Evolutionary conservation across 352 stramenopile genomes (phyloP).

Genomic region (Globisporangium barbulae): DNA sequence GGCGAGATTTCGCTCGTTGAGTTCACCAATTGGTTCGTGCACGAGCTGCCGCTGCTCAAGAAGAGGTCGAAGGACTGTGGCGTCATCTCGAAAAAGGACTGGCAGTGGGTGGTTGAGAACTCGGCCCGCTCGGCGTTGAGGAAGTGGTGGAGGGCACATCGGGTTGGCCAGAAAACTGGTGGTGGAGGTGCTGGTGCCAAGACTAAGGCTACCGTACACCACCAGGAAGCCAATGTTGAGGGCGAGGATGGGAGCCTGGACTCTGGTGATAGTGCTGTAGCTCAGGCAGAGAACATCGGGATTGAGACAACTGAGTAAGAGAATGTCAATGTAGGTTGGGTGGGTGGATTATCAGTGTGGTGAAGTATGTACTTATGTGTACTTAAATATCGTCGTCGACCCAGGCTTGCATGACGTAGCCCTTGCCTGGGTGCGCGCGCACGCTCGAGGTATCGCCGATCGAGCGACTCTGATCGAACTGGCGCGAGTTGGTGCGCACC

Average conservation of each 20-base stretch:
- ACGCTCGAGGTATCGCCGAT: slow-evolving; percentile 13
- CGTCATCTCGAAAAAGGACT: slow-evolving; percentile 44
- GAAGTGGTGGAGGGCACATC: slow-evolving; percentile 52
- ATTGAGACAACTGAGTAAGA: background rate
- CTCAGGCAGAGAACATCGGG: background rate
- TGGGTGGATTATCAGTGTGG: background rate
- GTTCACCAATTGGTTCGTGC: slow-evolving; percentile 62
- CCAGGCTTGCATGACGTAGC: slow-evolving; percentile 70
- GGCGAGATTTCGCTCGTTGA: slow-evolving; percentile 62
- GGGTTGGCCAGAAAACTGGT: slow-evolving; percentile 2
- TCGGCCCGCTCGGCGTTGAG: slow-evolving; percentile 41
- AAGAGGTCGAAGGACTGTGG: slow-evolving; percentile 55
- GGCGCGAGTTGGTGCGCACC: slow-evolving; percentile 12
- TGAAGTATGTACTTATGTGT: background rate
- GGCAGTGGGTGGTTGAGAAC: slow-evolving; percentile 60
- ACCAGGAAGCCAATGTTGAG: background rate
- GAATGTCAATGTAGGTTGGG: background rate
- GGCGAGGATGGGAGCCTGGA: background rate
- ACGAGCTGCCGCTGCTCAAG: slow-evolving; percentile 55
- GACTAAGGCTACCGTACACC: background rate
- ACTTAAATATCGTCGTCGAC: slow-evolving; percentile 45
- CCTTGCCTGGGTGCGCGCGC: slow-evolving; percentile 29
- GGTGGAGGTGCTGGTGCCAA: background rate
- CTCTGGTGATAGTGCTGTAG: background rate
- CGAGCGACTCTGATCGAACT: slow-evolving; percentile 13